Base-by-base conservation (phyloP, 2,329 filamentous ascomycete genomes). In the Venturia carpophila region DNA sequence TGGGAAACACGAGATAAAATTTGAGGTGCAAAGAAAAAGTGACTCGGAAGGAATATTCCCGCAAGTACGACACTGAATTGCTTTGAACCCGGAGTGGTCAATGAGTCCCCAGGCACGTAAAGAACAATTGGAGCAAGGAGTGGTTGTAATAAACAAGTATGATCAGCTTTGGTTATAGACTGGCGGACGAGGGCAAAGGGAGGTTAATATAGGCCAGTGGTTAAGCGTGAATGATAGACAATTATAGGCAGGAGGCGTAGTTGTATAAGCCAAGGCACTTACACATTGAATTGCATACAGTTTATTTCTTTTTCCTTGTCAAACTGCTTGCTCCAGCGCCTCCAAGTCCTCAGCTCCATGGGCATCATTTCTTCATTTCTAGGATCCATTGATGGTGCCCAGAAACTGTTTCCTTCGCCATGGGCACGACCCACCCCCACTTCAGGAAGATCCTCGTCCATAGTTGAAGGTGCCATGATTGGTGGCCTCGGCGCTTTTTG, bases 261-360 rank as follows among this genome's bases (percentile, higher is more conserved):
- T 1, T 37, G 52, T 58, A 37, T 37, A 58, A n/a, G 52, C 52
- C 52, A 58, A 58, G 37, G n/a, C 19, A 61, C 62, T 41, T 63
- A 55, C 43, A 63, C 39, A 11, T 55, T n/a, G 5, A 63, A 63
- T 24, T n/a, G 24, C 2, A 63, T n/a, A n/a, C 24, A n/a, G n/a
- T 55, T 11, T 11, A 41, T 2, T 24, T 56, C 63, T 30, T 56
- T 30, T 49, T 64, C 63, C 52, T 64, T 64, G 19, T 64, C 63
- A 19, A 64, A 64, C 17, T 64, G 63, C 27, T 60, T 24, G 63
- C 63, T 64, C 63, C 49, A 64, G 5, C 52, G 49, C n/a, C 52
- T n/a, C 63, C 63, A 64, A 56, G 34, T 39, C 37, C 21, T 47
- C 11, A 45, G 34, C 37, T 64, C 63, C 37, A 60, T 5, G 34